Evolutionary conservation across 495 filamentous ascomycete genomes (phyloP).

Genomic region (Glarea lozoyensis): DNA sequence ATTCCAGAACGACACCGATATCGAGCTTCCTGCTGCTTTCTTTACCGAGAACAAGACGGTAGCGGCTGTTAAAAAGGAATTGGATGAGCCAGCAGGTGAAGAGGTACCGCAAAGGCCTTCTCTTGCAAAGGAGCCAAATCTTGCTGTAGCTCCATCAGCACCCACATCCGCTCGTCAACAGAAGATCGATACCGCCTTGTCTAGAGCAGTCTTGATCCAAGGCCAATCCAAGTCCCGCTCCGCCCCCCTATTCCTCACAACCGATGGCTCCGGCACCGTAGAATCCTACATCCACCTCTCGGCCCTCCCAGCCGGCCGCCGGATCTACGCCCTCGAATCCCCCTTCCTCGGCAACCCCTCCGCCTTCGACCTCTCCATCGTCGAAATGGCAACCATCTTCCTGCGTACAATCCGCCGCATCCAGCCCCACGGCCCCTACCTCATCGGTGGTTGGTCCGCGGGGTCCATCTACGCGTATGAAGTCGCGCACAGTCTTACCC

Average conservation of each 20-base stretch:
- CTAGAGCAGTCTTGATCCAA: conserved; percentile 16
- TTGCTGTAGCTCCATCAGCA: too few species aligned
- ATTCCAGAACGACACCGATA: not conserved
- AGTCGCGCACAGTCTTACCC: conserved; percentile 62
- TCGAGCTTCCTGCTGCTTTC: not conserved
- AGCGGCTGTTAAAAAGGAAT: too few species aligned
- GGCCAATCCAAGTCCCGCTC: conserved; percentile 49
- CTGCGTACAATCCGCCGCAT: conserved; percentile 51
- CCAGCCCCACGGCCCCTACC: conserved; percentile 59
- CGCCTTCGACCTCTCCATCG: conserved; percentile 43
- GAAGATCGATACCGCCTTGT: too few species aligned
- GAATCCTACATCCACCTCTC: conserved; percentile 49
- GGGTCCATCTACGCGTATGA: conserved; percentile 87
- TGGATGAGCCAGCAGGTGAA: too few species aligned
- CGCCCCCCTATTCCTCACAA: conserved; percentile 58
- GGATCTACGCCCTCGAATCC: conserved; percentile 56
- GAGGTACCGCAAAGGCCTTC: too few species aligned
- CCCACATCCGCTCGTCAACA: too few species aligned
- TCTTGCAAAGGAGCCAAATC: too few species aligned
- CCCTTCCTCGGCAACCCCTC: conserved; percentile 53
- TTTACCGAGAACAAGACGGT: too few species aligned
- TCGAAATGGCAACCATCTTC: conserved; percentile 45
- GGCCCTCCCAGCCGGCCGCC: conserved; percentile 35
- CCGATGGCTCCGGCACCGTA: conserved; percentile 66
- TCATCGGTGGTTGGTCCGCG: conserved; percentile 71